phyloP scores from a whole-genome alignment of 2,329 filamentous ascomycete species.

The Ophiostoma montium region DNA sequence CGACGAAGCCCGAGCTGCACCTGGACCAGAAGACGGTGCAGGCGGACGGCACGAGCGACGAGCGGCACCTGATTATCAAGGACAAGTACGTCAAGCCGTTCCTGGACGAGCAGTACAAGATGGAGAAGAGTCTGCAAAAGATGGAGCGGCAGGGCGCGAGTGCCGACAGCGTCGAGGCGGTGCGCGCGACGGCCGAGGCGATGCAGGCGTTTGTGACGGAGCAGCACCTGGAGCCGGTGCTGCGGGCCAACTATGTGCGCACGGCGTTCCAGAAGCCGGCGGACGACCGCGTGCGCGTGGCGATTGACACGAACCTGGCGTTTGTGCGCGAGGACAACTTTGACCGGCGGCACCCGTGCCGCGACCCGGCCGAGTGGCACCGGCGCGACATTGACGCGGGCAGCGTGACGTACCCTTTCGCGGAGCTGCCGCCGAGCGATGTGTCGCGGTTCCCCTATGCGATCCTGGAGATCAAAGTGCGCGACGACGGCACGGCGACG shows the following conservation, averaged over 20 bases:
- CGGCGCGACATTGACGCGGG: conserved; percentile 74
- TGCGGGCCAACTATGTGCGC: conserved; percentile 85
- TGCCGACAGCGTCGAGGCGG: conserved; percentile 49
- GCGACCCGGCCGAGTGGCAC: conserved; percentile 82
- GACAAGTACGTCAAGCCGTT: conserved; percentile 86
- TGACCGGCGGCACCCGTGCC: conserved; percentile 71
- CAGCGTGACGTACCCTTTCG: conserved; percentile 77
- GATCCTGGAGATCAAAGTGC: conserved; percentile 83
- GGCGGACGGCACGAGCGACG: conserved; percentile 61
- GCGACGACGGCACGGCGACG: too few relatives aligned
- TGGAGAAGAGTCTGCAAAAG: conserved; percentile 83
- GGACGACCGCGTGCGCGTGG: conserved; percentile 79
- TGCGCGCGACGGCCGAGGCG: conserved; percentile 57
- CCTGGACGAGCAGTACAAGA: conserved; percentile 72
- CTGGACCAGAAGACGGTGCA: conserved; percentile 83
- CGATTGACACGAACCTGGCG: conserved; percentile 82
- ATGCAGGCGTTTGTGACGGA: conserved; percentile 71
- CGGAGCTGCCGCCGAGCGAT: conserved; percentile 76
- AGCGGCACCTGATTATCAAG: conserved; percentile 74
- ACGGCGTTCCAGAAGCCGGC: conserved; percentile 94
- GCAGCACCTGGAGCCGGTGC: conserved; percentile 64
- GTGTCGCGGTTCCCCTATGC: conserved; percentile 83
- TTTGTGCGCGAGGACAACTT: conserved; percentile 71
- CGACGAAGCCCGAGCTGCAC: conserved; percentile 62
- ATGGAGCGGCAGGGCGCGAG: conserved; percentile 65